Evolutionary conservation across 306 rosid species (phyloP).

Genomic region (Abrus precatorius): DNA sequence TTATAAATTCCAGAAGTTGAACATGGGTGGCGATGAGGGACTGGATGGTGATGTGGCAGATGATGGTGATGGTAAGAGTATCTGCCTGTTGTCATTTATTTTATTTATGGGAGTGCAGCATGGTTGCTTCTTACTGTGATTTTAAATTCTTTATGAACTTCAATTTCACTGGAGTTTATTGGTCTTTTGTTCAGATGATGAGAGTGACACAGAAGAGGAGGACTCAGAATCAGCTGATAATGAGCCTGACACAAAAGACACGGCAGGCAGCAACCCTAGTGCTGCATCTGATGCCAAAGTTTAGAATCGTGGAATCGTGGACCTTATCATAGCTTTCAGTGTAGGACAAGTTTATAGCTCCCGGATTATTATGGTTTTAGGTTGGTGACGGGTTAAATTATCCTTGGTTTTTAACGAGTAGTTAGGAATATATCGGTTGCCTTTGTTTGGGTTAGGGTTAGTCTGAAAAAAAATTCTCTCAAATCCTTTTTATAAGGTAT

Average conservation of each 20-base stretch:
- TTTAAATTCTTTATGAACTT: slow-evolving; percentile 3
- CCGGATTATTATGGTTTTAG: slow-evolving; percentile 21
- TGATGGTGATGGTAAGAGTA: slow-evolving; percentile 49
- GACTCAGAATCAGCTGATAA: slow-evolving; percentile 35
- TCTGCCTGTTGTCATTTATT: not conserved
- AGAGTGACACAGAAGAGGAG: slow-evolving; percentile 52
- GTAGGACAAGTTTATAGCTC: slow-evolving; percentile 17
- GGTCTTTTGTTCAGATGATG: slow-evolving; percentile 46
- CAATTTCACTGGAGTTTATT: slow-evolving; percentile 9
- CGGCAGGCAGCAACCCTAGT: not conserved
- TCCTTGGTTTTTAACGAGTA: slow-evolving; percentile 29
- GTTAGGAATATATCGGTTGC: slow-evolving; percentile 18
- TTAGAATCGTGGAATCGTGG: slow-evolving; percentile 1
- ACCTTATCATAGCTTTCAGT: slow-evolving; percentile 31
- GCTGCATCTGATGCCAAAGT: slow-evolving; percentile 44
- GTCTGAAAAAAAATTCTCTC: not conserved
- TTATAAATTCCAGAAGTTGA: slow-evolving; percentile 48
- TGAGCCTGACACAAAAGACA: slow-evolving; percentile 38
- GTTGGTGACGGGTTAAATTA: slow-evolving; percentile 38
- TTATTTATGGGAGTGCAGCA: not conserved
- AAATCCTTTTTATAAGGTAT: too few relatives aligned
- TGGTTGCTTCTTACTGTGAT: not conserved
- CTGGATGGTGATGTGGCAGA: slow-evolving; percentile 31
- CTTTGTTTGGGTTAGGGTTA: not conserved
- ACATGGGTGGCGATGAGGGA: slow-evolving; percentile 53